Base-by-base conservation (phyloP, 805 yeast genomes). In the Candida nanaspora region DNA sequence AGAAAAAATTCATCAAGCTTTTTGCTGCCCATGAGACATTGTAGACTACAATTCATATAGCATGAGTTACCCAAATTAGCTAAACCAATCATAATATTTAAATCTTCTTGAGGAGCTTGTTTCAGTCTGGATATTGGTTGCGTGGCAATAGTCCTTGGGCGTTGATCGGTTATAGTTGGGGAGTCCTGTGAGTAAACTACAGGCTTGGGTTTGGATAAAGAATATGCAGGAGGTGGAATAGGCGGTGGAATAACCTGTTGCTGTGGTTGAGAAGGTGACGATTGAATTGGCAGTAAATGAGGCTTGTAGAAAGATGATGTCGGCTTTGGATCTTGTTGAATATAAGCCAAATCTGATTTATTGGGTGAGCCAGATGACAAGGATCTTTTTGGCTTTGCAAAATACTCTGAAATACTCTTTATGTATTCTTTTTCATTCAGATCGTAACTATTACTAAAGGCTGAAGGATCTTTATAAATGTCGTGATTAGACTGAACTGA, bases 41-140 rank as follows among this genome's bases (percentile, higher is more conserved):
- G 98, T n/a, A 89, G 60, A 3, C 84, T 71, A 49, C 95, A 83
- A 61, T 89, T 89, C 88, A 89, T 83, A 60, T 89, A 89, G 59
- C 97, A 89, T 0, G 95, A 84, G 53, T 91, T 91, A 2, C 96
- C 96, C 46, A 89, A 65, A 56, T 89, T 89, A 13, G 70, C 67
- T 6, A 89, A 66, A 0, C 98, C 97, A 0, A 88, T 78, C 16
- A 78, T 66, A 39, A 79, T 71, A 19, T 22, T 33, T 38, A 38
- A 23, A 15, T 33, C 19, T 31, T 39, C 23, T n/a, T 8, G 32
- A 38, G 51, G 39, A 27, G 40, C 33, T 28, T 37, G 27, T 35
- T 41, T 27, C 22, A 16, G 16, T 3, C 7, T 14, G 8, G 7
- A 14, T 11, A 14, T 8, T 19, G 38, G 23, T 29, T 30, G 20